Conservation (phyloP, 768 basidiomycete genomes). For the Termitomyces heimii region DNA sequence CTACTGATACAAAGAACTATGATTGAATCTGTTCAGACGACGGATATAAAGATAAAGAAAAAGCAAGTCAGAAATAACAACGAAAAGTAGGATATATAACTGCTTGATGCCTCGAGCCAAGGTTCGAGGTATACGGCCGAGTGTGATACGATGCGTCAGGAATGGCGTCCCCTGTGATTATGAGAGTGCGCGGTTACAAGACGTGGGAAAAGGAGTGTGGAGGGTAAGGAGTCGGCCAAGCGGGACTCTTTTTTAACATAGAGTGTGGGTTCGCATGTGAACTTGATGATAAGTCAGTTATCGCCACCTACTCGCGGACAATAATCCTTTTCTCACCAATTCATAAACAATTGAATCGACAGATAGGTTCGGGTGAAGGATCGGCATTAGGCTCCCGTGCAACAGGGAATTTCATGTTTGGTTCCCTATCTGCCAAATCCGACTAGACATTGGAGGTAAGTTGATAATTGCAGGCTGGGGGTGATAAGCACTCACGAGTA, state of each 20-base stretch:
- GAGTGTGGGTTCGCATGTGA: background rate
- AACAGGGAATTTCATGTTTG: background rate
- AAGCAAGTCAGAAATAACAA: background rate
- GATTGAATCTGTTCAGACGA: background rate
- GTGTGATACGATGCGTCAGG: background rate
- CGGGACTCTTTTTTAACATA: background rate
- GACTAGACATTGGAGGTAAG: background rate
- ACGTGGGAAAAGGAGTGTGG: background rate
- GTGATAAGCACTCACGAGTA: background rate
- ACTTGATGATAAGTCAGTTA: background rate
- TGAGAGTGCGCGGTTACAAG: background rate
- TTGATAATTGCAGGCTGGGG: background rate
- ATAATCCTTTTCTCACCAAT: background rate
- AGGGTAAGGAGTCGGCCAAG: background rate
- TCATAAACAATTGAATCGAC: constrained; percentile 9
- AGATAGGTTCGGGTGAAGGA: constrained; percentile 10
- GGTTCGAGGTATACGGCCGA: background rate
- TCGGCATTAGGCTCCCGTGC: constrained; percentile 9
- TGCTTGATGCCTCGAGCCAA: background rate
- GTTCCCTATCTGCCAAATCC: background rate
- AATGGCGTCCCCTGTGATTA: background rate
- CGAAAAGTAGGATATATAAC: background rate
- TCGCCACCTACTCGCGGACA: background rate
- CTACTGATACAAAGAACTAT: constrained; percentile 1
- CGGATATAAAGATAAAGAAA: background rate